Evolutionary conservation across 2,329 filamentous ascomycete genomes (phyloP), one percentile per base, ranked within the genome.

Genomic region (Fusarium scirpi): DNA sequence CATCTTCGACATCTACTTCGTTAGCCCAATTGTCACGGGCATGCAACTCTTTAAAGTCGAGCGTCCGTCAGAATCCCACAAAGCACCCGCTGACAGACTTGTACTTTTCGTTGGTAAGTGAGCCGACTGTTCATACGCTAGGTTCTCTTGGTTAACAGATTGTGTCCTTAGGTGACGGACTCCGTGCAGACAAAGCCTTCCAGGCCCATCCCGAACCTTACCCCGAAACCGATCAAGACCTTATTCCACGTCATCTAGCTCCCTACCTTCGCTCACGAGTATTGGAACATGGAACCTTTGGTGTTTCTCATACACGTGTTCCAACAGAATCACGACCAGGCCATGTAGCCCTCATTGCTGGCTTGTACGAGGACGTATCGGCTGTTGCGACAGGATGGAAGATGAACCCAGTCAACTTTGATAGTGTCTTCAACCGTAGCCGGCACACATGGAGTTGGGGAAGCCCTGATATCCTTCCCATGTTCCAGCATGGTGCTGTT

Each of bases 401-500:
- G 82, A 84, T 98, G 74, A 99, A 99, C 78, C 96, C 96, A 0
- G 96, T 99, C 77, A 92, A 98, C 78, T 99, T 99, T 77, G 96
- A 99, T 82, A 98, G 95, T 76, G 94, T 99, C 13, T 99, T 99
- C 87, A 99, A 99, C 79, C 90, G 93, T 68, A 98, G 95, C 78
- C 87, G 91, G 47, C 97, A 99, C 82, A 99, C 97, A 10, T 99
- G 96, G 96, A 97, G 94, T 80, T 99, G 96, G 96, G 96, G 96
- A 4, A 98, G 94, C 77, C 96, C 96, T 2, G 96, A 99, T 81
- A 99, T 99, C 76, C 82, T 99, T 71, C 93, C 93, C 58, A 99
- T 99, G 96, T 99, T 99, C 78, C 90, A 97, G 78, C 88, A 94
- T 61, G 96, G 96, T n/a, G 95, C 96, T 25, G 90, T 93, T 12